phyloP scores from a whole-genome alignment of 306 rosid species.

The Arachis stenosperma region DNA sequence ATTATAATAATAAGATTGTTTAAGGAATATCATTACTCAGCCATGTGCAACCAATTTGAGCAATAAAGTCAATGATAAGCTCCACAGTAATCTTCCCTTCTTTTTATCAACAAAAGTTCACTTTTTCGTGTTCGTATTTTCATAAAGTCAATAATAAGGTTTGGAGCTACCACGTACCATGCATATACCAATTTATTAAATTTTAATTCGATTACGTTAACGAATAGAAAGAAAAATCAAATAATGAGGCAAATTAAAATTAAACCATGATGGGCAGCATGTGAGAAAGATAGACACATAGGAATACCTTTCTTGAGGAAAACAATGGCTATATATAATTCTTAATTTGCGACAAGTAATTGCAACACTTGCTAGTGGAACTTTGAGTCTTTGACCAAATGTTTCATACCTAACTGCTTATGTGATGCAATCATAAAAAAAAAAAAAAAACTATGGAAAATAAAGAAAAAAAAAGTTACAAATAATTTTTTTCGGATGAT shows the following conservation, averaged over 20 bases:
- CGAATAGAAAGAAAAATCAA: conserved; percentile 35
- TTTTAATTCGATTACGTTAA: conserved; percentile 23
- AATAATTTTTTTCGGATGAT: no score
- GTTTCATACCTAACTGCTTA: conserved; percentile 36
- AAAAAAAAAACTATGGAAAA: no score
- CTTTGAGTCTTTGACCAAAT: conserved; percentile 60
- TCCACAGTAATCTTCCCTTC: conserved; percentile 52
- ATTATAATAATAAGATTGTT: conserved; percentile 40
- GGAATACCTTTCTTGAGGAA: conserved; percentile 53
- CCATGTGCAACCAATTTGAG: conserved; percentile 68
- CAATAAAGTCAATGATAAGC: conserved; percentile 59
- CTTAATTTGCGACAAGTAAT: conserved; percentile 39
- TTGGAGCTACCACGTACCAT: conserved; percentile 33
- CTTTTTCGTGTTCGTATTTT: conserved; percentile 43
- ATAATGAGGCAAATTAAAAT: conserved; percentile 31
- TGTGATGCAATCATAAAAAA: no score
- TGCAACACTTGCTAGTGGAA: conserved; percentile 42
- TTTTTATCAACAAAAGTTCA: conserved; percentile 47
- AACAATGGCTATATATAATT: conserved; percentile 51
- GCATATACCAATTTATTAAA: conserved; percentile 16
- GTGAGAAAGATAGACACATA: conserved; percentile 50
- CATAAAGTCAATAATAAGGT: conserved; percentile 25
- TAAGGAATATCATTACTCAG: conserved; percentile 52
- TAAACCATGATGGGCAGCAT: conserved; percentile 57
- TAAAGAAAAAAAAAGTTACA: no score